Evolutionary conservation across 192 early-diverging fungal species (phyloP).

Genomic region (Globomyces pollinis-pini): DNA sequence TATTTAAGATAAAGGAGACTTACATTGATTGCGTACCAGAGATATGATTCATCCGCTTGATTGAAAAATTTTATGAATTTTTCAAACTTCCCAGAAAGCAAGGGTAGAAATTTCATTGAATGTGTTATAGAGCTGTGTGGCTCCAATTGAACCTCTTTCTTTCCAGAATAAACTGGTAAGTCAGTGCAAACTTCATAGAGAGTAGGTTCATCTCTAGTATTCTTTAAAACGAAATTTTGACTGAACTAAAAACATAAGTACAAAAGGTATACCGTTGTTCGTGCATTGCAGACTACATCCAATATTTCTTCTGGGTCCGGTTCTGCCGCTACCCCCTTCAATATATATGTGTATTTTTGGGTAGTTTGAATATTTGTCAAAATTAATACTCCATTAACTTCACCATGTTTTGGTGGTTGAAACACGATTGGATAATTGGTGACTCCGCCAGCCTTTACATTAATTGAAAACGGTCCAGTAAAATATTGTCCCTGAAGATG

Average conservation of each 20-base stretch:
- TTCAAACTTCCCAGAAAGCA: slow-evolving; percentile 18
- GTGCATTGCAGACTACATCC: slow-evolving; percentile 26
- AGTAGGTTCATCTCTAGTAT: slow-evolving; percentile 24
- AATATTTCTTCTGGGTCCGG: slow-evolving; percentile 36
- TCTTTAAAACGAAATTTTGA: slow-evolving; percentile 14
- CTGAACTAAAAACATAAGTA: background rate
- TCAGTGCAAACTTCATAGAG: slow-evolving; percentile 41
- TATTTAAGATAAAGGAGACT: background rate
- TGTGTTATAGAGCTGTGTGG: slow-evolving; percentile 18
- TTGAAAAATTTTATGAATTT: slow-evolving; percentile 38
- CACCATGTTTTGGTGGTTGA: slow-evolving; percentile 23
- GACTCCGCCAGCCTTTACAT: slow-evolving; percentile 22
- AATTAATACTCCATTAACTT: slow-evolving; percentile 19
- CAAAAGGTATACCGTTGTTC: background rate
- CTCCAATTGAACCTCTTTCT: slow-evolving; percentile 15
- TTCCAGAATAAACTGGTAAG: slow-evolving; percentile 19
- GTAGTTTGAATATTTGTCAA: slow-evolving; percentile 38
- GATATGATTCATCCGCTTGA: slow-evolving; percentile 25
- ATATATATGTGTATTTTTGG: slow-evolving; percentile 38
- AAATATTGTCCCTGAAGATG: slow-evolving; percentile 35
- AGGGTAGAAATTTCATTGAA: slow-evolving; percentile 14
- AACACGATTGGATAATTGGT: slow-evolving; percentile 31
- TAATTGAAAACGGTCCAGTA: slow-evolving; percentile 20
- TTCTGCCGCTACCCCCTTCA: slow-evolving; percentile 32
- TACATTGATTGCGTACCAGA: slow-evolving; percentile 39